These are phyloP conservation scores for Populus ilicifolia DNA, from an alignment of 345 rosid species.

Conservation along the genomic window DNA sequence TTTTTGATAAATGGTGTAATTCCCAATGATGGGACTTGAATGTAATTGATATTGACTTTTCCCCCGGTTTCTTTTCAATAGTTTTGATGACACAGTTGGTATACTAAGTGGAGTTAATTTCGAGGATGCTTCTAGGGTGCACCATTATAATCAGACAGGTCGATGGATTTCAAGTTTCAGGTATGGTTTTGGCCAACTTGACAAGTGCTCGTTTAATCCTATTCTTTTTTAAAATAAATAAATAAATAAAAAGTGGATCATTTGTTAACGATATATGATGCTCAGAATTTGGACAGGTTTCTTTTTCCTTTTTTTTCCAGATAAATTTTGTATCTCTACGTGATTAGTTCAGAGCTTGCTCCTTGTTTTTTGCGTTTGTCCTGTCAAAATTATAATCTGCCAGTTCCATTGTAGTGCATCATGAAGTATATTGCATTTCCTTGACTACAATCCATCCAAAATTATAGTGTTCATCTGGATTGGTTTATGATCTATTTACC, in stretches of 20 bases:
- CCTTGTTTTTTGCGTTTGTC: background rate
- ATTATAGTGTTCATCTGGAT: background rate
- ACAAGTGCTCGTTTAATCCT: background rate
- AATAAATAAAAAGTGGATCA: background rate
- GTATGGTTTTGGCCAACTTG: conserved; percentile 26
- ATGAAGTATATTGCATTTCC: background rate
- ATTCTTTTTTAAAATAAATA: too few relatives aligned
- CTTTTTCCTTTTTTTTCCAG: background rate
- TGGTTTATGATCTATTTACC: too few relatives aligned
- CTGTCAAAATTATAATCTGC: too few relatives aligned
- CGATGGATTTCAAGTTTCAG: conserved; percentile 72
- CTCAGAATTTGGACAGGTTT: background rate
- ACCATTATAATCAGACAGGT: conserved; percentile 59
- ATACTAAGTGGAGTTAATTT: conserved; percentile 50
- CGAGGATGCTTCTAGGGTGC: conserved; percentile 39
- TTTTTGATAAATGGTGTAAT: background rate
- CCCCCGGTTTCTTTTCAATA: conserved; percentile 14
- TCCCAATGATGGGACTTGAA: background rate
- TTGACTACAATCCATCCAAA: background rate
- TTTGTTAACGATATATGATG: background rate
- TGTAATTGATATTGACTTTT: background rate
- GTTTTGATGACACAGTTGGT: conserved; percentile 58
- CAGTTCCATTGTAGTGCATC: background rate
- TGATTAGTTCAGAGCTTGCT: background rate
- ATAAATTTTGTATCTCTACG: background rate